Evolutionary conservation across 163 green algal genomes (phyloP), one percentile per base, ranked within the genome.

Genomic region (Scenedesmus sp.): DNA sequence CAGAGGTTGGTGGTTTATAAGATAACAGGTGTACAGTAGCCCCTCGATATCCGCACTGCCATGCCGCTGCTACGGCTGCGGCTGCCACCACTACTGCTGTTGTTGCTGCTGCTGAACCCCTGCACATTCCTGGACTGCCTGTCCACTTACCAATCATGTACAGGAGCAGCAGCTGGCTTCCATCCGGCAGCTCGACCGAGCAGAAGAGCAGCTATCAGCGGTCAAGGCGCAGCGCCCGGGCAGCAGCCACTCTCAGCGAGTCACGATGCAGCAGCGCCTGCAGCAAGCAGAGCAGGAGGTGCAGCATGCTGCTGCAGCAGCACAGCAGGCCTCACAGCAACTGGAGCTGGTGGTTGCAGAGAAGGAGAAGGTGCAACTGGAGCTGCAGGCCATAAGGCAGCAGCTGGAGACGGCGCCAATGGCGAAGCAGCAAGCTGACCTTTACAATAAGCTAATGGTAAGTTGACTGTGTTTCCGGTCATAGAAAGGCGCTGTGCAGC

Each of bases 341-440:
- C 87, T 91, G 76, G 37, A 91, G 78, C 15, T 72, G 40, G 78
- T 91, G 53, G 43, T 73, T 30, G n/a, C 49, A 33, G 87, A 91
- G 78, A 91, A 91, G 56, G 73, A 87, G 35, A 24, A 81, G 30
- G 56, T 91, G 87, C 78, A 91, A 78, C n/a, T 24, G 76, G 78
- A 91, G 87, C 76, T 91, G 87, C 33, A 33, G 53, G 87, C n/a
- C 12, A 61, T 91, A 15, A 24, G 49, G 87, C 78, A 87, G 73
- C 87, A 91, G 44, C 30, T 91, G 24, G 56, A 87, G 87, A 20
- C 40, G 49, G 10, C 30, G 35, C 78, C 87, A 30, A 3, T 70
- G 12, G 87, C 87, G 35, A 43, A 73, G 20, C 85, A 84, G 85
- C 85, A 90, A 42, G 85, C 70, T 42, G 85, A 90, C 20, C 72